These are phyloP conservation scores for Pseudogymnoascus sp. DNA, from an alignment of 2,329 filamentous ascomycete genomes.

Conservation along the genomic window DNA sequence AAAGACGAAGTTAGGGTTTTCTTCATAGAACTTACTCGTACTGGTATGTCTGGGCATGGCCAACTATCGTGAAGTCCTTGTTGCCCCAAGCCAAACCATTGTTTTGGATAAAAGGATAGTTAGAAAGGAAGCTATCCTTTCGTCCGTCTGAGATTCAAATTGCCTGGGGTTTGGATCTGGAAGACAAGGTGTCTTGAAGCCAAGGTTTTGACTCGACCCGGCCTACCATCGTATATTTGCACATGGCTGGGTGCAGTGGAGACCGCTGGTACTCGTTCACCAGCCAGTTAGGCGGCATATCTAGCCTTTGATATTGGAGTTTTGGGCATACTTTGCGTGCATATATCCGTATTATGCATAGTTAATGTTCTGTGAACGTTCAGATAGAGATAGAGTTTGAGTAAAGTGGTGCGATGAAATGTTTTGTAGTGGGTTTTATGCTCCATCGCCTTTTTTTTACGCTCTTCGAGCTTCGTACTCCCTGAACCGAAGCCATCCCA, in stretches of 20 bases:
- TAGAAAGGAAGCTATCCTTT: not conserved
- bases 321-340: not conserved
- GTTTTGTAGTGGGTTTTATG: constrained; percentile 6
- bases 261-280: not conserved
- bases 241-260: not conserved
- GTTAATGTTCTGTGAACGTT: not conserved
- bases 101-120: not conserved
- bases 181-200: not conserved
- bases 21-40: not conserved
- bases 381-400: constrained; percentile 6
- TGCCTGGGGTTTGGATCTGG: not conserved
- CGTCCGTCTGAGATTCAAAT: not conserved
- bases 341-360: not conserved
- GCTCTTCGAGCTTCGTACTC: not conserved
- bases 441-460: not conserved
- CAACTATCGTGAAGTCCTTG: not conserved
- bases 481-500: constrained; percentile 6
- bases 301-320: not conserved
- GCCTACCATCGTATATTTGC: not conserved
- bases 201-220: not conserved
- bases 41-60: not conserved
- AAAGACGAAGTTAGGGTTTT: constrained; percentile 4
- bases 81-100: not conserved
- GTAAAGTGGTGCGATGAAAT: not conserved
- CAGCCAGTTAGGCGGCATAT: not conserved